Evolutionary conservation across 495 filamentous ascomycete genomes (phyloP).

Genomic region (Trichoderma gamsii): DNA sequence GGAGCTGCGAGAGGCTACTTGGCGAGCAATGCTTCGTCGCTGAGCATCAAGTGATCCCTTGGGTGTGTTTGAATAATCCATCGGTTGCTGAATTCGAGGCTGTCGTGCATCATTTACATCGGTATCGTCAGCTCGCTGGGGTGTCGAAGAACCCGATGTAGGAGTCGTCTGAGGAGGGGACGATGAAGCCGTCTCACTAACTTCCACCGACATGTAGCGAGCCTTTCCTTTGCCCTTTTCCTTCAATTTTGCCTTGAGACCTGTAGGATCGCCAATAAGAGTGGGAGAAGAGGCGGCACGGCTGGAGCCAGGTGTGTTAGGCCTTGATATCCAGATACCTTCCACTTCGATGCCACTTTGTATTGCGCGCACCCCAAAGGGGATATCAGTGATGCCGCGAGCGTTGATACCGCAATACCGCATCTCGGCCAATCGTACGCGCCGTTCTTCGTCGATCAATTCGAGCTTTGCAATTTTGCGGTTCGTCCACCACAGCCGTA

Average conservation of each 20-base stretch:
- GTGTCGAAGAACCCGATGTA: neutral
- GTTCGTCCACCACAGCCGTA: conserved; percentile 58
- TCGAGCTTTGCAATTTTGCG: conserved; percentile 59
- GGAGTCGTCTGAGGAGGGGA: neutral
- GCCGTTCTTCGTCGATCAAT: conserved; percentile 58
- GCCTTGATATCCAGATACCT: conserved; percentile 79
- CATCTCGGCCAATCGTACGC: conserved; percentile 48
- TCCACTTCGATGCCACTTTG: conserved; percentile 81
- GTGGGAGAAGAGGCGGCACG: conserved; percentile 30
- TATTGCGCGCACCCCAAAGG: conserved; percentile 84
- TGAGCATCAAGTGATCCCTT: neutral
- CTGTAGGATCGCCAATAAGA: conserved; percentile 22
- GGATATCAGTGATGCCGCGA: conserved; percentile 56
- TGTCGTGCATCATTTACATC: neutral
- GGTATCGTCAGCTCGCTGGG: neutral
- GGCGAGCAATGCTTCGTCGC: neutral
- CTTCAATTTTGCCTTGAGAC: conserved; percentile 21
- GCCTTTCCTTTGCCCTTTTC: conserved; percentile 15
- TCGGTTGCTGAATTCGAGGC: neutral
- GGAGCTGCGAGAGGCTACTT: neutral
- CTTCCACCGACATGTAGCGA: neutral
- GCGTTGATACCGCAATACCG: conserved; percentile 42
- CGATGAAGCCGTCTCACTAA: neutral
- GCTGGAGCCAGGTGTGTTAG: conserved; percentile 27
- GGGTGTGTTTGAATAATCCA: neutral